Base-by-base conservation (phyloP, 306 rosid genomes). In the Ormosia semicastrata region DNA sequence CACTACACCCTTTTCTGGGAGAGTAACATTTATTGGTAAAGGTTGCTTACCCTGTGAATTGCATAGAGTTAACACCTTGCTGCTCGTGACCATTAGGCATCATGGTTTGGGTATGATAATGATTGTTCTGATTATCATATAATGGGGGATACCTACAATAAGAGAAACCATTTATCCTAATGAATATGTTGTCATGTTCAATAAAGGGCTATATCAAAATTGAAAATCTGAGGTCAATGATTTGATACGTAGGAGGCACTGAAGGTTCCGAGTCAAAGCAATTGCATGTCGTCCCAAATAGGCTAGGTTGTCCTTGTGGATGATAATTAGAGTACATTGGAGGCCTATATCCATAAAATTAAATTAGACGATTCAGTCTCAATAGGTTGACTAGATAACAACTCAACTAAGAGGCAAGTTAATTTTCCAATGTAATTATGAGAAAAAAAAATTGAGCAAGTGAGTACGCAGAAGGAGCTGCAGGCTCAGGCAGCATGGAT, bases 311-410 rank as follows among this genome's bases (percentile, higher is more conserved):
- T 24, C 24, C 24, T 24, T 24, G 66, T 37, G 46, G 24, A 53
- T 12, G 53, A 44, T 43, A 34, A 57, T 15, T 4, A 12, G 54
- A 36, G 49, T 3, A 66, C 36, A 43, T 17, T 74, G 24, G 3
- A 41, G 69, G 54, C 81, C 81, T 75, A 18, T n/a, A 64, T 46
- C 17, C 70, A 64, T 6, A 81, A 73, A 54, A 53, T 53, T n/a
- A 58, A 75, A 66, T 9, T 15, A 4, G 11, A 39, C 29, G 17
- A 71, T 33, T 62, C 1, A 34, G 50, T 50, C 3, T 71, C 44
- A 49, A 47, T 34, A 40, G 57, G 1, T 43, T n/a, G 37, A 40
- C 56, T 18, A 18, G 15, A 80, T 6, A 63, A 17, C 17, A 47
- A 34, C 7, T 30, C 0, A 11, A 68, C 1, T 17, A 36, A 12